Evolutionary conservation across 2,329 filamentous ascomycete genomes (phyloP), one percentile per base, ranked within the genome.

Genomic region (Lojkania enalia): DNA sequence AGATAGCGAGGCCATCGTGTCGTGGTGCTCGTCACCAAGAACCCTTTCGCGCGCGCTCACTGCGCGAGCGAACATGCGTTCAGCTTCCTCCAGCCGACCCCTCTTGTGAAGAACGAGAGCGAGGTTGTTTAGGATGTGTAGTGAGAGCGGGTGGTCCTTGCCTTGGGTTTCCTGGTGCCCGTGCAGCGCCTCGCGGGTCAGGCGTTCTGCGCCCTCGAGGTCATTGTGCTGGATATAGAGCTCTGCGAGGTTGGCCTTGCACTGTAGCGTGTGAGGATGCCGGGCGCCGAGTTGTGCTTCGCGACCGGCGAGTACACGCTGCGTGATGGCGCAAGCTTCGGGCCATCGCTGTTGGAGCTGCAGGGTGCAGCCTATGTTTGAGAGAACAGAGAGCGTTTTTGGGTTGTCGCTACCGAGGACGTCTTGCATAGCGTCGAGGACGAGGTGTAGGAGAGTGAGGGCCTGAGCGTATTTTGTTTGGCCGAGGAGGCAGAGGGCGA

Each of bases 191-290:
- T 42, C 40, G 7, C 39, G 40, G 4, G 35, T 48, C 3, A 36
- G 23, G 11, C 2, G 19, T 23, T 48, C 39, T 6, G 44, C 44
- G 9, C 15, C n/a, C 12, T 13, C 12, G n/a, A 31, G 21, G 11
- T 48, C 39, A 5, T 35, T 35, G 2, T n/a, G 19, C 19, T 21
- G 18, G 11, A 33, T 25, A n/a, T 43, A 43, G 9, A 39, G 39
- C 39, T 48, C 37, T 9, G 44, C 44, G 5, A 48, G 29, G 13
- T 48, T 48, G 4, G 40, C 44, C 11, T 37, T 32, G 18, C 35
- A 39, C 14, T 39, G 33, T 21, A 48, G 12, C 14, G 44, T 43
- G 14, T 43, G 39, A 7, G 40, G 39, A 35, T 48, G 39, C 14
- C 35, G 23, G 11, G 20, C 35, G 16, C 39, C 44, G 13, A 48